These are phyloP conservation scores for Hydrangea macrophylla DNA, from an alignment of 148 eudicot species.

Conservation along the genomic window DNA sequence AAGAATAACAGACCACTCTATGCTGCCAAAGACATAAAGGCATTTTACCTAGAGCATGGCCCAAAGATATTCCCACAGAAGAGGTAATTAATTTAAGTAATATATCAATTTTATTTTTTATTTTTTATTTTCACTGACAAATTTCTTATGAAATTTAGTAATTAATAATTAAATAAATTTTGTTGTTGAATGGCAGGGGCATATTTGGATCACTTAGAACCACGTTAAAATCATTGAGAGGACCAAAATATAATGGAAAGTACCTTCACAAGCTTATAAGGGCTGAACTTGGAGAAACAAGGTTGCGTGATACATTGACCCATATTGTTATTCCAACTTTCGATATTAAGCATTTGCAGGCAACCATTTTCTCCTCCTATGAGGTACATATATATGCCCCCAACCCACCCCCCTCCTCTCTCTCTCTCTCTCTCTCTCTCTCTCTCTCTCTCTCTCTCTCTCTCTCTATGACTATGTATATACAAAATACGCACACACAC, in stretches of 20 bases:
- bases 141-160: no score
- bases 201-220: not conserved
- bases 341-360: conserved; percentile 19
- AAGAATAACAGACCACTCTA: conserved; percentile 13
- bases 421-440: no score
- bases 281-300: conserved; percentile 7
- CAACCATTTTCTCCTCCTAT: conserved; percentile 19
- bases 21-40: conserved; percentile 21
- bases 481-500: no score
- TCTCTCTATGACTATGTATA: no score
- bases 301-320: conserved; percentile 17
- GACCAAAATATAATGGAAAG: conserved; percentile 21
- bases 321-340: conserved; percentile 19
- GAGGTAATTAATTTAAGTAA: conserved; percentile 1
- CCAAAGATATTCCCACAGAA: conserved; percentile 28
- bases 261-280: conserved; percentile 13
- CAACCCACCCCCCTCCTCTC: no score
- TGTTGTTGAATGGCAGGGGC: not conserved
- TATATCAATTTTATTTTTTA: no score
- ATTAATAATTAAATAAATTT: not conserved
- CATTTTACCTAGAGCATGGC: conserved; percentile 17
- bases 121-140: no score
- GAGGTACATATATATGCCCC: no score
- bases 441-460: not conserved
- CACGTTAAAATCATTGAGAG: not conserved